Conservation (phyloP, 2,329 filamentous ascomycete species). For the Paecilomyces sp. region DNA sequence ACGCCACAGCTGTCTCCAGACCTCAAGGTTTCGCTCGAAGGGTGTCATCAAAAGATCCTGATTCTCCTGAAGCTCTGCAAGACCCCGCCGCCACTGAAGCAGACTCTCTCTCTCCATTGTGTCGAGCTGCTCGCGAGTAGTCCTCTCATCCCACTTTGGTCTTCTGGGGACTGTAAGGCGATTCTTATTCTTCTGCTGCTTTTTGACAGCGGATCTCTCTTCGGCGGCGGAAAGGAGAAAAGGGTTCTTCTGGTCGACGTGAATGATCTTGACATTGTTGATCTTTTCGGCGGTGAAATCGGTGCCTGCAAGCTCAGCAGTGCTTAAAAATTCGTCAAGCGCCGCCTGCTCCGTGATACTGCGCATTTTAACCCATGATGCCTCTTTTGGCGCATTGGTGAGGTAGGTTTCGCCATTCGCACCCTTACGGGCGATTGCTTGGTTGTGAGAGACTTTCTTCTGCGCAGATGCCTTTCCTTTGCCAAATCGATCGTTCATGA, state of each 20-base stretch:
- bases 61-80: conserved; percentile 89
- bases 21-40: conserved; percentile 93
- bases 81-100: conserved; percentile 77
- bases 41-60: conserved; percentile 95
- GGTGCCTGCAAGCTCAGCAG: conserved; percentile 92
- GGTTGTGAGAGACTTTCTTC: conserved; percentile 59
- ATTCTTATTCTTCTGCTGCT: conserved; percentile 73
- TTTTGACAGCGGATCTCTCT: conserved; percentile 68
- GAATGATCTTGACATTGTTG: conserved; percentile 98
- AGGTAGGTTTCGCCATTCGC: conserved; percentile 82
- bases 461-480: conserved; percentile 82
- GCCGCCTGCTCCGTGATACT: conserved; percentile 95
- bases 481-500: conserved; percentile 98
- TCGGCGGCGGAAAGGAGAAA: conserved; percentile 81
- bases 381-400: conserved; percentile 83
- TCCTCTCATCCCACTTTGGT: conserved; percentile 79
- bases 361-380: conserved; percentile 98
- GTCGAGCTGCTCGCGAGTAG: conserved; percentile 77
- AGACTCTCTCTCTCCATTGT: conserved; percentile 70
- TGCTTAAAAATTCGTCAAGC: conserved; percentile 92
- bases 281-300: conserved; percentile 99
- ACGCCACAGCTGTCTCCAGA: conserved; percentile 96
- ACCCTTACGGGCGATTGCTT: conserved; percentile 63
- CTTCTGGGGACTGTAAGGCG: conserved; percentile 82
- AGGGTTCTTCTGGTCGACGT: conserved; percentile 91